Base-by-base conservation (phyloP, 345 rosid species). In the Citrus cavaleriei region DNA sequence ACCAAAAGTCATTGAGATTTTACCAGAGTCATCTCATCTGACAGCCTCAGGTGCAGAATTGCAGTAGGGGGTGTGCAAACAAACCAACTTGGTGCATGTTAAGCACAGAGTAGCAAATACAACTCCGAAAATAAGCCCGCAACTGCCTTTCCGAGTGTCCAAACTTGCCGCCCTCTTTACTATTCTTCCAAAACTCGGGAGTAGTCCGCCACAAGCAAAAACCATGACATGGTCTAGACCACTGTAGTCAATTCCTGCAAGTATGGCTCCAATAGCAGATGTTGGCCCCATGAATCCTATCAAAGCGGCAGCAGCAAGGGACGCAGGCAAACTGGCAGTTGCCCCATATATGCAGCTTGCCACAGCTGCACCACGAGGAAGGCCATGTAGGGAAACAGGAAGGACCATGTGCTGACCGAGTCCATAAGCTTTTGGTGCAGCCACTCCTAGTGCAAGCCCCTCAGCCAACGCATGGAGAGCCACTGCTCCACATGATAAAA, bases 21-120 rank as follows among this genome's bases (percentile, higher is more conserved):
- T 7, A 18, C 64, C 40, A 72, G 24, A 10, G 66, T 70, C 77
- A 73, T 74, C 10, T 82, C 80, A 91, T 83, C 93, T 90, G 32
- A 97, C 97, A 71, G 98, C 99, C 85, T 97, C 98, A 1, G 99
- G 99, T 58, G 98, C 98, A 35, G 99, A 94, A 80, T 94, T 93
- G 86, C 99, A 97, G 79, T 94, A 97, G 35, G 98, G 92, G 3
- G 98, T 97, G 84, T 94, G 98, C 90, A 94, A 88, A 85, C 99
- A 97, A 63, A 94, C 97, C 58, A 97, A 78, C 86, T 89, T 93
- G 4, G 98, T 94, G 85, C 89, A 92, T n/a, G 88, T 92, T 55
- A 97, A 86, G 86, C 99, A 97, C 0, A 93, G 71, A 61, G 87
- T 72, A 9, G 99, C 98, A 81, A 92, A 92, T 28, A 81, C 88